Conservation (phyloP, 1,139 yeast genomes). For the Oligophagozyma castellii region DNA sequence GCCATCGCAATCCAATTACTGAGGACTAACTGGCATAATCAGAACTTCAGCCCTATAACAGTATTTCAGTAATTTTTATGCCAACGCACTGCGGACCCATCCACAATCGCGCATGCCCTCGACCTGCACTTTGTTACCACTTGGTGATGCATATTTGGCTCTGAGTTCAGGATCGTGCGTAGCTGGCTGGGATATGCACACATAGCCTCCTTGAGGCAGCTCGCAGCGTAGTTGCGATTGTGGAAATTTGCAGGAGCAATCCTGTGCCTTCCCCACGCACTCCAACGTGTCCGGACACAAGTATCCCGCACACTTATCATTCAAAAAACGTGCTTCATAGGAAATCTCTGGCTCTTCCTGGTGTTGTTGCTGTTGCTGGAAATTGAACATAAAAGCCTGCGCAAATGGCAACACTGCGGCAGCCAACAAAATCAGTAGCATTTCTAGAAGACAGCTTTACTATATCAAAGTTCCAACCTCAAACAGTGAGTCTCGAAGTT, state of each 20-base stretch:
- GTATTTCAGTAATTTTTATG: constrained; percentile 34
- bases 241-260: constrained; percentile 88
- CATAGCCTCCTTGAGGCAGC: constrained; percentile 37
- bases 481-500: too few species aligned
- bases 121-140: constrained; percentile 38
- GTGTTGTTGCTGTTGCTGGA: constrained; percentile 25
- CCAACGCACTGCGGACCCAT: constrained; percentile 52
- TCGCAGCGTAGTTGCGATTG: constrained; percentile 71
- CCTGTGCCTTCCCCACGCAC: constrained; percentile 55
- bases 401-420: too few species aligned
- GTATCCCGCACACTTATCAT: constrained; percentile 45
- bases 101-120: constrained; percentile 60
- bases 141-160: constrained; percentile 34
- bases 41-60: constrained; percentile 3
- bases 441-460: too few species aligned
- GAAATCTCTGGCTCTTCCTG: constrained; percentile 26
- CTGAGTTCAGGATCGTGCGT: constrained; percentile 26
- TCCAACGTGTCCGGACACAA: constrained; percentile 70
- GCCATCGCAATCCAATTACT: too few species aligned
- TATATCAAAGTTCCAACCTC: too few species aligned
- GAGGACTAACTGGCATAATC: too few species aligned
- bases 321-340: constrained; percentile 28
- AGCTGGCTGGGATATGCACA: constrained; percentile 76
- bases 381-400: constrained; percentile 9
- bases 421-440: too few species aligned